Base-by-base conservation (phyloP, 1,284 basidiomycete genomes). In the Papiliotrema laurentii region DNA sequence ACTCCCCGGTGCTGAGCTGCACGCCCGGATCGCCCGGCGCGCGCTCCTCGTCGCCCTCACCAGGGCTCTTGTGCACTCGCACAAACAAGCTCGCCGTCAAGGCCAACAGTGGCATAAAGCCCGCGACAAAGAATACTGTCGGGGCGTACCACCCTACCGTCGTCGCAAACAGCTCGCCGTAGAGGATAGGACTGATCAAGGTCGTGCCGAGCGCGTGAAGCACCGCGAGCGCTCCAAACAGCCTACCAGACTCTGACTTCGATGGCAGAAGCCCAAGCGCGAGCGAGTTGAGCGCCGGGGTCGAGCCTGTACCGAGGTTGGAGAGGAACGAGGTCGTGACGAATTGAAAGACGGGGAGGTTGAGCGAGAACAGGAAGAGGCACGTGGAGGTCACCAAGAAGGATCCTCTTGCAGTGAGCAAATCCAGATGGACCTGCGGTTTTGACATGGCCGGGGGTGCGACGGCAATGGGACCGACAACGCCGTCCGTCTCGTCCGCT, bases 371-470 rank as follows among this genome's bases (percentile, higher is more conserved):
- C 30, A 77, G 53, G 14, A 75, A 54, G 61, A 82, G 85, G 10
- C 78, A 72, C 40, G 81, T 28, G 35, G 82, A 49, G 55, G 89
- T 84, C 58, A 89, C 43, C 41, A 69, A 2, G 40, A 75, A 19
- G 54, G 73, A 63, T 45, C 68, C 31, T 39, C 71, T 59, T 46
- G 72, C 26, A 50, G 71, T 45, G 46, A 62, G 40, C 49, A 75
- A 45, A 56, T 75, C 64, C 58, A 75, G 65, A 5, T 50, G 52
- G 19, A 67, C 61, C n/a, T n/a, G n/a, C n/a, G n/a, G n/a, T n/a
- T n/a, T n/a, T n/a, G n/a, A n/a, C n/a, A n/a, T n/a, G 13, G 66
- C 25, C 22, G 30, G 18, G 2, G 26, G 19, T 25, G 21, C 11
- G 2, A 30, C 21, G 19, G 36, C 5, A 27, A 14, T 18, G 21